Percentiles rank a stretch among this genome's conserved stretches.
Evolutionary conservation across 192 early-diverging fungal species (phyloP).

Genomic region (Entomortierella lignicola): DNA sequence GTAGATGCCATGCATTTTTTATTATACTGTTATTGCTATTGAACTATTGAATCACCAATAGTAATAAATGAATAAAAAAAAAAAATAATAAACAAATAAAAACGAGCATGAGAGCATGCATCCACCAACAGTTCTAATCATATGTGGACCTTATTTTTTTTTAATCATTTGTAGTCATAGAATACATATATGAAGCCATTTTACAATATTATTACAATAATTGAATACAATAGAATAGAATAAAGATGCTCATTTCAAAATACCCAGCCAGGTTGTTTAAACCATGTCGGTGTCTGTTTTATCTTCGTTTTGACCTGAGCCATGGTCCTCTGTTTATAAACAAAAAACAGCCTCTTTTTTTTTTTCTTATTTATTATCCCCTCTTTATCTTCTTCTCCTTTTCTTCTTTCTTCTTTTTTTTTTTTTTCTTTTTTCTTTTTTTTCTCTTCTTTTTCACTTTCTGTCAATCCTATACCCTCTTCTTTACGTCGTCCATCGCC

Average conservation of each 20-base stretch:
- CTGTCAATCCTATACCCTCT: background rate
- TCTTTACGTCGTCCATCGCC: background rate
- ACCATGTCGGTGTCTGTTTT: background rate
- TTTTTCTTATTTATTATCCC: background rate
- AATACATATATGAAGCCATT: background rate
- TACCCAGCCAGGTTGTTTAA: no score
- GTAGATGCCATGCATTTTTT: constrained; percentile 3
- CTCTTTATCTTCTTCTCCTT: background rate
- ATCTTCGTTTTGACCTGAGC: background rate
- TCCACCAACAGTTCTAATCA: no score
- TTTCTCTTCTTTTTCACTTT: background rate
- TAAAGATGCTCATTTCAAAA: no score
- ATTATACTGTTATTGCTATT: no score
- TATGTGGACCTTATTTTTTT: background rate
- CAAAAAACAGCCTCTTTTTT: no score
- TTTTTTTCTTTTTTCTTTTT: constrained; percentile 1
- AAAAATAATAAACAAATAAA: background rate
- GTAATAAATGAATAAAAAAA: background rate
- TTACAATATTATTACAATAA: no score
- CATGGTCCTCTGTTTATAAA: no score
- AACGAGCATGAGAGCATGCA: background rate
- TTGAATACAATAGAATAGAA: no score
- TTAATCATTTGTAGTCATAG: background rate
- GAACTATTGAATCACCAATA: background rate
- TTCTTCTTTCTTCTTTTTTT: background rate